These are phyloP conservation scores for Eruca vesicaria DNA, from an alignment of 441 rosid species.

Conservation along the genomic window DNA sequence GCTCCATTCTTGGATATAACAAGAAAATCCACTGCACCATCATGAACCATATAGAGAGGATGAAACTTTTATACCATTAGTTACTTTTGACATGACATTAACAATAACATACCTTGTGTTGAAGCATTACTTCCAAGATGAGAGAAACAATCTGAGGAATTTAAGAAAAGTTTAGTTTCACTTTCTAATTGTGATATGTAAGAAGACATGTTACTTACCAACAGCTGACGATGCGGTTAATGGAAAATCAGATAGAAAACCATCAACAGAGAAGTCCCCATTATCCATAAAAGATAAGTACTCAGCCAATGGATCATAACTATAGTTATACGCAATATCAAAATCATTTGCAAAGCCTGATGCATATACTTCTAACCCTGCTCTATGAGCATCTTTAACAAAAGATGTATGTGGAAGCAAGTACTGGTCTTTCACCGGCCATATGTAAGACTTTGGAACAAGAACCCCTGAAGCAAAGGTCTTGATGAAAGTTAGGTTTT, in stretches of 20 bases:
- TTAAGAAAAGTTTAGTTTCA: slow-evolving; percentile 24
- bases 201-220: slow-evolving; percentile 42
- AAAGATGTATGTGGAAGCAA: slow-evolving; percentile 50
- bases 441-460: slow-evolving; percentile 71
- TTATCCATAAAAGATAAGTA: slow-evolving; percentile 64
- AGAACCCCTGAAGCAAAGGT: slow-evolving; percentile 86
- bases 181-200: neutral
- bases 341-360: slow-evolving; percentile 73
- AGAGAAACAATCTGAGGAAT: slow-evolving; percentile 70
- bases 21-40: slow-evolving; percentile 37
- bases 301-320: slow-evolving; percentile 77
- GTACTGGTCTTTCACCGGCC: slow-evolving; percentile 51
- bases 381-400: slow-evolving; percentile 78
- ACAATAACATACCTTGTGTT: slow-evolving; percentile 44
- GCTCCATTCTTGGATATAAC: slow-evolving; percentile 77
- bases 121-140: slow-evolving; percentile 54
- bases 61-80: neutral
- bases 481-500: slow-evolving; percentile 67
- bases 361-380: slow-evolving; percentile 73
- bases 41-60: slow-evolving; percentile 19
- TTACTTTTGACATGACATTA: neutral
- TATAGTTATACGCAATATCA: slow-evolving; percentile 63
- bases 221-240: slow-evolving; percentile 68
- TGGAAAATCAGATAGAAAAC: slow-evolving; percentile 85
- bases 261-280: slow-evolving; percentile 82